Evolutionary conservation across 176 grass and related monocot species (phyloP).

Genomic region (Juncus effusus): DNA sequence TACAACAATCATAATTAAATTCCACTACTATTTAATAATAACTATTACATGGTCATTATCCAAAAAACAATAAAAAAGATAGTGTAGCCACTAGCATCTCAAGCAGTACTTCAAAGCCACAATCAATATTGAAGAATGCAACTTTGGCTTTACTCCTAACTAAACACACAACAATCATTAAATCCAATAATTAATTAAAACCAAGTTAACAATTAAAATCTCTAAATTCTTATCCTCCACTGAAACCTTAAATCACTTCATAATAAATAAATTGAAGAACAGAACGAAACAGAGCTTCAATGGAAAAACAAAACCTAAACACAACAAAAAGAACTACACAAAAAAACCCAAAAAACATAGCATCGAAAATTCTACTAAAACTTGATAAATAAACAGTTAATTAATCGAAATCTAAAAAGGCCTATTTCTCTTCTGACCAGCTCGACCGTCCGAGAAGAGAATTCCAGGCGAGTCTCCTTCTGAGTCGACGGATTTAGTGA

Average conservation of each 20-base stretch:
- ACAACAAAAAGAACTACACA: conserved; percentile 20
- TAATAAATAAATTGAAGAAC: conserved; percentile 11
- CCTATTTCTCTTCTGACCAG: conserved; percentile 58
- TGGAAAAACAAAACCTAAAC: conserved; percentile 7
- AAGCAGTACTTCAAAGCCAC: no score
- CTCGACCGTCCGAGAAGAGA: conserved; percentile 35
- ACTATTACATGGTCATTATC: no score
- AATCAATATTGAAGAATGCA: neutral
- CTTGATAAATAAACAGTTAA: neutral
- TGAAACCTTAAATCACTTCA: conserved; percentile 11
- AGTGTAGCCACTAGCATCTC: no score
- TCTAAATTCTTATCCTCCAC: neutral
- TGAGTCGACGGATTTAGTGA: conserved; percentile 38
- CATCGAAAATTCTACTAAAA: neutral
- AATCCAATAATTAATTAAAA: conserved; percentile 16
- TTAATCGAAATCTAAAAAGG: conserved; percentile 24
- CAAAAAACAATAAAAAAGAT: no score
- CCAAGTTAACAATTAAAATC: conserved; percentile 16
- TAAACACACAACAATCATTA: conserved; percentile 24
- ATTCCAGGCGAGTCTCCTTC: conserved; percentile 38
- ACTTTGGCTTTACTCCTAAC: conserved; percentile 19
- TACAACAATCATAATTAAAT: no score
- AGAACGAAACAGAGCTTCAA: conserved; percentile 7
- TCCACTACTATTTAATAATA: no score
- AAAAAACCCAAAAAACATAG: conserved; percentile 9